Percentiles rank a stretch among this genome's conserved stretches.
phyloP scores from a whole-genome alignment of 495 filamentous ascomycete genomes.

The Acidomyces sp. region DNA sequence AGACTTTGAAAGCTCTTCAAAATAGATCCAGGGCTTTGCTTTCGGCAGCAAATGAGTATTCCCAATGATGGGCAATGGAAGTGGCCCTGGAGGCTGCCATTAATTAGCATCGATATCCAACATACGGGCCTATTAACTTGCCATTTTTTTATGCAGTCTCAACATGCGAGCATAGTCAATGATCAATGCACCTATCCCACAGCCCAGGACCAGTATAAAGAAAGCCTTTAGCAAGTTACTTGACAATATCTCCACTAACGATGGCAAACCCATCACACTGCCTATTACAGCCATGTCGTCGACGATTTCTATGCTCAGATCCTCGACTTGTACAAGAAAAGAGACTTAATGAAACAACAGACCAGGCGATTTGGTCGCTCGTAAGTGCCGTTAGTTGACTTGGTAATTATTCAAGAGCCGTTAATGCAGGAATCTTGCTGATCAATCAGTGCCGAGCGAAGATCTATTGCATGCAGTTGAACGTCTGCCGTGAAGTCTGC shows the following conservation, averaged over 20 bases:
- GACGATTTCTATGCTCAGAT: no score
- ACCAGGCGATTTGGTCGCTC: no score
- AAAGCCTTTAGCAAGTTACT: background rate
- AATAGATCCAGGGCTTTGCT: constrained; percentile 53
- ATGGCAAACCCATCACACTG: constrained; percentile 4
- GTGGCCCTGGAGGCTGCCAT: constrained; percentile 43
- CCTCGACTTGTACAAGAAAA: no score
- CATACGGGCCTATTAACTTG: constrained; percentile 1
- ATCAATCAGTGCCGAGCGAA: no score
- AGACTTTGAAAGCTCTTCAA: constrained; percentile 43
- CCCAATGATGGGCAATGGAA: constrained; percentile 34
- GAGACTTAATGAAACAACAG: no score
- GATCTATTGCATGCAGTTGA: no score
- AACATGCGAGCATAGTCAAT: constrained; percentile 41
- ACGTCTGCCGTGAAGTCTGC: no score
- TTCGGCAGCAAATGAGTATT: constrained; percentile 47
- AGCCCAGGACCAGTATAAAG: background rate
- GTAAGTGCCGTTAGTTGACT: no score
- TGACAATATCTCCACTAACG: constrained; percentile 1
- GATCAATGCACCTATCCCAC: constrained; percentile 16
- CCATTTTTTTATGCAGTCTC: constrained; percentile 34
- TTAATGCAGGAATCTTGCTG: no score
- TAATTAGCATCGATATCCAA: background rate
- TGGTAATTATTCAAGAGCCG: no score
- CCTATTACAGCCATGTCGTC: constrained; percentile 11